Evolutionary conservation across 2,329 filamentous ascomycete species (phyloP), one percentile per base, ranked within the genome.

Genomic region (Curvularia eragrostidis): DNA sequence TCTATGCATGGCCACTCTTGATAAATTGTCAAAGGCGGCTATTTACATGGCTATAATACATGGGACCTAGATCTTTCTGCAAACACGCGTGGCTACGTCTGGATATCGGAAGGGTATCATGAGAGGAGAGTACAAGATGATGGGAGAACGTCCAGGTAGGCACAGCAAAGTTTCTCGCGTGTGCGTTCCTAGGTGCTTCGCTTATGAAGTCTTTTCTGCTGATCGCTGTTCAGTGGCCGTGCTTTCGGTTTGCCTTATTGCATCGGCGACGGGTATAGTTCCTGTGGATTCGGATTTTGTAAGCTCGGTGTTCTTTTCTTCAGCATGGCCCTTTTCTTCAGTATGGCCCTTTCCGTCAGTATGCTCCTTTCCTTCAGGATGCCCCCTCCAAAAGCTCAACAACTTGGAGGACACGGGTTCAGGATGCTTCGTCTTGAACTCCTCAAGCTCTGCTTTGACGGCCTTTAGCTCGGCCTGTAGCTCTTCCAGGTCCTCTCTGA

Each of bases 401-500:
- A 75, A 49, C 52, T 63, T 63, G 23, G 68, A 61, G n/a, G 66
- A 61, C 5, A 57, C 63, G 7, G 70, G 63, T 41, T 73, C 66
- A 6, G 70, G 63, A 13, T 74, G 69, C 30, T 63, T 64, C 42
- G 77, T 75, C 54, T 79, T 78, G 42, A 79, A 61, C 48, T 77
- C 73, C 52, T 77, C 75, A 24, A 82, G 66, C 62, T 81, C 76
- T 10, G 71, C 70, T 58, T 76, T 74, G 36, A 78, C 64, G 12
- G 69, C 63, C 44, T 71, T 73, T 8, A 77, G 66, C 55, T 79
- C 75, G 21, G 83, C 77, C 70, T 88, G 85, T 2, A 89, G 71
- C 57, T 85, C 83, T 42, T 81, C 81, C 12, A 90, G 67, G 21
- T 86, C 79, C 54, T 87, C 85, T 1, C 83, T 80, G 3, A 90